These are phyloP conservation scores for Penicillium diatomitis DNA, from an alignment of 495 filamentous ascomycete species.

Conservation along the genomic window DNA sequence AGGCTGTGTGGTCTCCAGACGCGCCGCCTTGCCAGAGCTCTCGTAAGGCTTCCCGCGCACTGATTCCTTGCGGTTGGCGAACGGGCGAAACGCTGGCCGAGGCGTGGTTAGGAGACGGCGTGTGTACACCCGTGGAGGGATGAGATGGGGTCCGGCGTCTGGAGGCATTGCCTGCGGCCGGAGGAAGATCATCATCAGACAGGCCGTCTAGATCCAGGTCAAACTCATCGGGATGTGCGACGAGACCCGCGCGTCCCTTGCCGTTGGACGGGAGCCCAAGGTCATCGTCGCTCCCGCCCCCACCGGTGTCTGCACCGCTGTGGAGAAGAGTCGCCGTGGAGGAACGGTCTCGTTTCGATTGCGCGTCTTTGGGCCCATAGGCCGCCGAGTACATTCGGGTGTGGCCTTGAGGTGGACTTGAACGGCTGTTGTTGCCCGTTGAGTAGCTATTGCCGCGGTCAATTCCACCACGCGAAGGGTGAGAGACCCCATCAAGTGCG, in stretches of 20 bases:
- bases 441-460: conserved; percentile 41
- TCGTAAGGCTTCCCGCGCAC: conserved; percentile 57
- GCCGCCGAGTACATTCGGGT: conserved; percentile 53
- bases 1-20: conserved; percentile 77
- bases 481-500: conserved; percentile 43
- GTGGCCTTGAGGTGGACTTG: conserved; percentile 35
- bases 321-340: conserved; percentile 31
- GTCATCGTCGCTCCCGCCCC: conserved; percentile 44
- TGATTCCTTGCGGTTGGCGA: conserved; percentile 24
- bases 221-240: conserved; percentile 44
- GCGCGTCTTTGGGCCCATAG: conserved; percentile 35
- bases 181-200: conserved; percentile 45
- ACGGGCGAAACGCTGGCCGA: conserved; percentile 25
- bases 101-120: conserved; percentile 7
- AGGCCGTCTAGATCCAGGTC: conserved; percentile 32
- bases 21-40: conserved; percentile 62
- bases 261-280: conserved; percentile 36
- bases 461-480: conserved; percentile 19
- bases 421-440: conserved; percentile 42
- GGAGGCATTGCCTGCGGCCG: conserved; percentile 30
- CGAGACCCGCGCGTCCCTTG: conserved; percentile 52
- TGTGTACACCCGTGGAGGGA: conserved; percentile 16
- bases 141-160: conserved; percentile 48
- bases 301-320: conserved; percentile 21
- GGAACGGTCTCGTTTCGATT: conserved; percentile 32